Evolutionary conservation across 2,329 filamentous ascomycete species (phyloP), one percentile per base, ranked within the genome.

Genomic region (Diplodia mutila): DNA sequence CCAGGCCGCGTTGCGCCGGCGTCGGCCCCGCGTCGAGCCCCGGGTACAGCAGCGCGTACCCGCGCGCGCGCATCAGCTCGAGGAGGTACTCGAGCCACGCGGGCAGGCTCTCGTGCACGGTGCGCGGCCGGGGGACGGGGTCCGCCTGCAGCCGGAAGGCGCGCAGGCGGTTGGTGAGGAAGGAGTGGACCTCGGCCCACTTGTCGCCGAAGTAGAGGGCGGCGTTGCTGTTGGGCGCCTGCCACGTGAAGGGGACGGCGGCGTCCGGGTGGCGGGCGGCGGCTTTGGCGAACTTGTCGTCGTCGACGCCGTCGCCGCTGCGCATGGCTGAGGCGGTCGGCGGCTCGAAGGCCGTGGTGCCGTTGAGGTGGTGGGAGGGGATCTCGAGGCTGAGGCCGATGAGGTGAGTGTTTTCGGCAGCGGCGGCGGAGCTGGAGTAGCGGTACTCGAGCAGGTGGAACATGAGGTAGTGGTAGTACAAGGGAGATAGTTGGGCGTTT

Each of bases 391-490:
- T 93, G 65, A 97, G 86, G 1, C 93, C 93, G 69, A 97, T 84
- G 2, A 97, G 80, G 16, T 86, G 83, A 1, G 82, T 77, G 74
- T 84, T 84, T 76, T 74, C 81, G 6, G 75, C 78, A n/a, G n/a
- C n/a, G 2, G 80, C 76, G 16, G 51, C 61, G 51, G 78, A 73
- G 75, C 78, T 75, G 0, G 92, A 93, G 77, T 97, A 91, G 70
- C 86, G 87, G 76, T 95, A 94, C 72, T 93, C 89, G 4, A 98
- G 81, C 0, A 94, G 80, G 1, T 85, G 79, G 76, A 93, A 97
- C 76, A 91, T 92, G 16, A 97, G 81, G 75, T 95, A 97, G 70
- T 97, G 92, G 70, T 91, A 94, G 76, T 93, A 98, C 1, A 91
- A 86, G 1, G 90, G 88, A 0, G 92, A 91, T 0, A 98, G 80